Base-by-base conservation (phyloP, 2,329 filamentous ascomycete genomes). In the Trichophyton simii region DNA sequence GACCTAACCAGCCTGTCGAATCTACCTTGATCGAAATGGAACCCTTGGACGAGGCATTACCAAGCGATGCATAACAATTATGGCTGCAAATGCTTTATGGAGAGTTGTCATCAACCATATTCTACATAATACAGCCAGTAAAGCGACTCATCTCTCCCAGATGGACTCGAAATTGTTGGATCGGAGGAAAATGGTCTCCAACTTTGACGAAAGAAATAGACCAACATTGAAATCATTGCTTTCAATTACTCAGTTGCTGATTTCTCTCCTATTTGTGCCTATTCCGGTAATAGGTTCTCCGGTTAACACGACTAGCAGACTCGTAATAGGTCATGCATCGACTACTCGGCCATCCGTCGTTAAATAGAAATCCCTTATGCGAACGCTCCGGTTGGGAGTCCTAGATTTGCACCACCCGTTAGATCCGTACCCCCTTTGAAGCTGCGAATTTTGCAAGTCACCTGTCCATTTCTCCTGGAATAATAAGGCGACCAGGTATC, bases 331-430 rank as follows among this genome's bases (percentile, higher is more conserved):
- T n/a, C 63, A 66, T 38, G 50, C 34, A 11, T 63, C 64, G 31
- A 22, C 44, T 28, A 58, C 42, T 31, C 58, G 58, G 18, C 55
- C 65, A 13, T 31, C 63, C 7, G 65, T 67, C 3, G 36, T 22
- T 6, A 63, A 64, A 52, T 66, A 20, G 63, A 62, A 22, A 63
- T 65, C 28, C 61, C 59, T 8, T 65, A 63, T 25, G 64, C 55
- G 31, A 31, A 63, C 42, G 28, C 63, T 34, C 64, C 63, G 2
- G 61, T 63, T 42, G 57, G 55, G 5, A 38, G 60, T n/a, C 59
- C 63, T 18, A 61, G 63, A 9, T 63, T 64, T 44, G 63, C 63
- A 22, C 42, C 61, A 2, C 63, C 61, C 2, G 7, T 57, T 15
- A 57, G 48, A 28, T 59, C 34, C 34, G 48, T 44, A 18, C 41